Evolutionary conservation across 2,329 filamentous ascomycete species (phyloP), one percentile per base, ranked within the genome.

Genomic region (Gliomastix tumulicola): DNA sequence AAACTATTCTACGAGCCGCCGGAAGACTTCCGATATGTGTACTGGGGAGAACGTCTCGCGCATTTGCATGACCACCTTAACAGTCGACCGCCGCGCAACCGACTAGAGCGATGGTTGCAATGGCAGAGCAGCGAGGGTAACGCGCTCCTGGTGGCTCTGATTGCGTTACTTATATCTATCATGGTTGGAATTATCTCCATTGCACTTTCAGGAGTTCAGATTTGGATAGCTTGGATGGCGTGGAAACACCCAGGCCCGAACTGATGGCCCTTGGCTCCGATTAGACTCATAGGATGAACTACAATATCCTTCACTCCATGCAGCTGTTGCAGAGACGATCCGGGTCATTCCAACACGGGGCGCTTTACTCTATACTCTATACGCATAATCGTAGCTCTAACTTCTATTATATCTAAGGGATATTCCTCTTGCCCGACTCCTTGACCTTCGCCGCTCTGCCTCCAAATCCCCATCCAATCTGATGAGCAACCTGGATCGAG

Each of bases 401-500:
- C 16, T 28, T 15, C 8, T 13, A 13, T 15, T 28, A 28, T 28
- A 28, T 28, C 25, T n/a, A 28, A 28, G 10, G 25, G 16, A 28
- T 28, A 28, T 12, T 13, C 13, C 13, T 28, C 25, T 28, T 28
- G 25, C 13, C 25, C 10, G 25, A 13, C 25, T 28, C 16, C 25
- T 28, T 28, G 16, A n/a, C n/a, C n/a, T n/a, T n/a, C n/a, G 25
- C 13, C 16, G 41, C 57, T 19, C 62, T 49, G 0, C 69, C 69
- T 0, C 58, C 62, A 44, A 75, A 77, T 0, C 67, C 69, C 73
- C 74, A 77, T 17, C 64, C 58, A 39, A 76, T 75, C 54, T 78
- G 74, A 39, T 66, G 63, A 1, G 73, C 67, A 38, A 71, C 49
- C 25, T 64, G 55, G 18, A 76, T 64, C 7, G 60, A 45, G 1